Conservation (phyloP, 2,329 filamentous ascomycete species). For the Uncinocarpus reesii region DNA sequence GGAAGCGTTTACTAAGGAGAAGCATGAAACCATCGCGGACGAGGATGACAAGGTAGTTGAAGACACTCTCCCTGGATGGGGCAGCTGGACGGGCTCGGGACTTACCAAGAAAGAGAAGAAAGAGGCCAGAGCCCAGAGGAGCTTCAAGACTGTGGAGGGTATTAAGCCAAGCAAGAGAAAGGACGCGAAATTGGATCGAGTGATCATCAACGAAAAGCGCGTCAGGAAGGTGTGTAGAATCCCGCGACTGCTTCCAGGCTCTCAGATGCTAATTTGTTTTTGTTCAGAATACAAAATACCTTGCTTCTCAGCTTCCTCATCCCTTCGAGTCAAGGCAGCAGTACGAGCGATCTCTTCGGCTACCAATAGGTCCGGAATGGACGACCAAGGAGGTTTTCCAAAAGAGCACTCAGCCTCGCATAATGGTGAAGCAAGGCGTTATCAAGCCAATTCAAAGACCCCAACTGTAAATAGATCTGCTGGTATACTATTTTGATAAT, state of each 20-base stretch:
- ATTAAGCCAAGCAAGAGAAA: conserved; percentile 66
- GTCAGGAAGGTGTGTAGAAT: conserved; percentile 69
- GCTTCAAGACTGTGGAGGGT: conserved; percentile 48
- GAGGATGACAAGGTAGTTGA: conserved; percentile 77
- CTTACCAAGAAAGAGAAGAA: conserved; percentile 60
- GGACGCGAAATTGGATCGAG: conserved; percentile 69
- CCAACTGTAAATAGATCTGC: conserved; percentile 36
- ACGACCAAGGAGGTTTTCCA: conserved; percentile 93
- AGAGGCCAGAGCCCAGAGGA: conserved; percentile 40
- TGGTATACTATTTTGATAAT: not conserved
- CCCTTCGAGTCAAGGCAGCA: conserved; percentile 79
- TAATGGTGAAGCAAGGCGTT: conserved; percentile 82
- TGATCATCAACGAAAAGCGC: conserved; percentile 87
- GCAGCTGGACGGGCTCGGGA: conserved; percentile 78
- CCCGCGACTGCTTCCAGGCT: conserved; percentile 6
- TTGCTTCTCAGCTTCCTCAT: conserved; percentile 74
- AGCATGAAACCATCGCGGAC: conserved; percentile 57
- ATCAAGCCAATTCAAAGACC: conserved; percentile 83
- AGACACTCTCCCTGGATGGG: conserved; percentile 87
- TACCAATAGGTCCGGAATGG: conserved; percentile 91
- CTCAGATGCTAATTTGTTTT: not conserved
- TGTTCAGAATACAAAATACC: conserved; percentile 74
- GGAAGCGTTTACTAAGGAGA: conserved; percentile 70
- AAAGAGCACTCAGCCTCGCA: conserved; percentile 73
- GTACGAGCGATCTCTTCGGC: conserved; percentile 76